These are phyloP conservation scores for Chytriomyces confervae DNA, from an alignment of 192 early-diverging fungal genomes.

Conservation along the genomic window DNA sequence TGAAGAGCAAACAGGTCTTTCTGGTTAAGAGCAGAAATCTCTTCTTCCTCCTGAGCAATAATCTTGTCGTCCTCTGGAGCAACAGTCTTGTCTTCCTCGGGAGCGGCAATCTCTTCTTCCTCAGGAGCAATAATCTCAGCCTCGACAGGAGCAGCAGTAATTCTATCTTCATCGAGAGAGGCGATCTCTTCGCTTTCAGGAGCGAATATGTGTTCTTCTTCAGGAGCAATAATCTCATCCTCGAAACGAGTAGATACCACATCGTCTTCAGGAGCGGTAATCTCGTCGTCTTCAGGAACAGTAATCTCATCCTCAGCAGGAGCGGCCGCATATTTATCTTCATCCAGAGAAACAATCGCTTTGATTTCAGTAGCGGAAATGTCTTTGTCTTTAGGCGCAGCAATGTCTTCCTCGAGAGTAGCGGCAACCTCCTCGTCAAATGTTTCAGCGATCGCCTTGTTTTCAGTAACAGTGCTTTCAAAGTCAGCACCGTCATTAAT, in stretches of 20 bases:
- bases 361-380: not conserved
- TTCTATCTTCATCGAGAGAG: not conserved
- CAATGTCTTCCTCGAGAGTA: too few species aligned
- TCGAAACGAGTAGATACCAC: not conserved
- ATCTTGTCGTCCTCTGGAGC: not conserved
- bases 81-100: not conserved
- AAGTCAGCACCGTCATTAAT: too few species aligned
- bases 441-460: too few species aligned
- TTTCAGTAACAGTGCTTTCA: too few species aligned
- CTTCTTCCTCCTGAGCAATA: not conserved
- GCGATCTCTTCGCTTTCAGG: not conserved
- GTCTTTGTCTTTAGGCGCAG: too few species aligned
- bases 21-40: not conserved
- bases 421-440: too few species aligned
- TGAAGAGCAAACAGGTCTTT: not conserved
- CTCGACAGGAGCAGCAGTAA: not conserved
- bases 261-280: not conserved
- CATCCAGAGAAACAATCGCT: not conserved
- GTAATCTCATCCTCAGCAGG: not conserved
- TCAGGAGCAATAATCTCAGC: not conserved
- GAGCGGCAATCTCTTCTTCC: not conserved
- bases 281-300: not conserved
- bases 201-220: not conserved
- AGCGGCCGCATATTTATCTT: not conserved
- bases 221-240: constrained; percentile 10